Percentiles rank a stretch among this genome's conserved stretches.
phyloP scores from a whole-genome alignment of 2,329 filamentous ascomycete species.

The Talaromyces sp. region DNA sequence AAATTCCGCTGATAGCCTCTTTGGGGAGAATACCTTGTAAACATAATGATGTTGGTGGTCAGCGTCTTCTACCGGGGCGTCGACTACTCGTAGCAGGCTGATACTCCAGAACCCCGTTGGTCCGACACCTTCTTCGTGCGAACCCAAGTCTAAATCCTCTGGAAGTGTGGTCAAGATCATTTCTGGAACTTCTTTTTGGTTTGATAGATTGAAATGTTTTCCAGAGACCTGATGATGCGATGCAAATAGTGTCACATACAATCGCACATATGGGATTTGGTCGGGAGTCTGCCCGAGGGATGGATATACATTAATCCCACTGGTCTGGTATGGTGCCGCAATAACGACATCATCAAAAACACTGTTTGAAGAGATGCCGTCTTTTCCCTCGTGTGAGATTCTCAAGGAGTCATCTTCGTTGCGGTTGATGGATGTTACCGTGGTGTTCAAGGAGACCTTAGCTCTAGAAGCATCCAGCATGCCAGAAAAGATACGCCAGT shows the following conservation, averaged over 20 bases:
- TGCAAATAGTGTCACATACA: constrained; percentile 87
- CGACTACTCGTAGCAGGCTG: constrained; percentile 63
- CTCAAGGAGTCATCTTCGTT: constrained; percentile 38
- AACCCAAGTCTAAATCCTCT: constrained; percentile 40
- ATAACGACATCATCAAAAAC: constrained; percentile 76
- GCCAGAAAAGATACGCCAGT: constrained; percentile 87
- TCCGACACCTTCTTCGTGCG: constrained; percentile 56
- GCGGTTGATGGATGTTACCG: constrained; percentile 57
- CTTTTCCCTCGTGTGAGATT: constrained; percentile 33
- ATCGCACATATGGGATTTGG: constrained; percentile 73
- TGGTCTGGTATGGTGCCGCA: constrained; percentile 78
- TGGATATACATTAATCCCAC: constrained; percentile 56
- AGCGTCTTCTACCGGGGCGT: constrained; percentile 48
- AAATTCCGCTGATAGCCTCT: constrained; percentile 43
- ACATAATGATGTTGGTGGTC: constrained; percentile 46
- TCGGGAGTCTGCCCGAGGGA: constrained; percentile 56
- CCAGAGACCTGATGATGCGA: constrained; percentile 70
- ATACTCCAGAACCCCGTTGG: constrained; percentile 80
- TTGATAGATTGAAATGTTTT: constrained; percentile 64
- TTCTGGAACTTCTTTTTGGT: constrained; percentile 55
- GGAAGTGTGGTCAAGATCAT: constrained; percentile 79
- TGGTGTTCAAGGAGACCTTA: constrained; percentile 60
- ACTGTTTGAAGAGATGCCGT: constrained; percentile 16
- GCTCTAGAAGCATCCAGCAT: constrained; percentile 68
- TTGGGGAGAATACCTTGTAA: constrained; percentile 64